These are phyloP conservation scores for Selaginella moellendorffii DNA, from an alignment of 75 land plant species.

Conservation along the genomic window DNA sequence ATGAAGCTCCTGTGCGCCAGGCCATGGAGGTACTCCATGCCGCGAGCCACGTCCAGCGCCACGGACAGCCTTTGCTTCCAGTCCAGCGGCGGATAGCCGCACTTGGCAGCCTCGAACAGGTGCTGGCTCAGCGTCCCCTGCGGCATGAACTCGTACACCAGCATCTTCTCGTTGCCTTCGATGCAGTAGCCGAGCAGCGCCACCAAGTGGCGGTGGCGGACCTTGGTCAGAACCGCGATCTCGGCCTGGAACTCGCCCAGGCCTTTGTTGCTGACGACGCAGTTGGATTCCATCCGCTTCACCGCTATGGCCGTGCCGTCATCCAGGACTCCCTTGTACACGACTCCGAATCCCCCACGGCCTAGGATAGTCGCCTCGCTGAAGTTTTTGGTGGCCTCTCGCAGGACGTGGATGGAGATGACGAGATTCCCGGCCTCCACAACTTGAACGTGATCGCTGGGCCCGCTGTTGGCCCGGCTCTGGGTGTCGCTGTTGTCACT, in stretches of 20 bases:
- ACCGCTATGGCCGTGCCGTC: constrained; percentile 76
- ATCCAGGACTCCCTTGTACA: constrained; percentile 54
- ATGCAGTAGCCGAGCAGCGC: constrained; percentile 76
- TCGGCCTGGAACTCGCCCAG: constrained; percentile 66
- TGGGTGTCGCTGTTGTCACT: background rate
- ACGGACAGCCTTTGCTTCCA: constrained; percentile 77
- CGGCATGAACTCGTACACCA: constrained; percentile 95
- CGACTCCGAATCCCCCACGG: constrained; percentile 72
- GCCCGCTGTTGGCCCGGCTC: constrained; percentile 1
- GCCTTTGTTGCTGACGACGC: constrained; percentile 40
- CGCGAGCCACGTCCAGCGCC: constrained; percentile 87
- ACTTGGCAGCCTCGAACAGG: constrained; percentile 60
- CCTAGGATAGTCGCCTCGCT: constrained; percentile 41
- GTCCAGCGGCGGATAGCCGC: constrained; percentile 46
- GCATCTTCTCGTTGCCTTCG: constrained; percentile 74
- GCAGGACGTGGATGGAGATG: constrained; percentile 54
- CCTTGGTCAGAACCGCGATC: constrained; percentile 62
- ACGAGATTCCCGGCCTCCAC: constrained; percentile 48
- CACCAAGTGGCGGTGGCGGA: constrained; percentile 83
- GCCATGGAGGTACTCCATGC: constrained; percentile 79
- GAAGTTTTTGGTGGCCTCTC: constrained; percentile 50
- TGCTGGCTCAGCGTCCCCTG: constrained; percentile 81
- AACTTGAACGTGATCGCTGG: constrained; percentile 23
- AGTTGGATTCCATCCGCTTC: constrained; percentile 48
- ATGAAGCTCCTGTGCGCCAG: constrained; percentile 83